phyloP scores from a whole-genome alignment of 768 basidiomycete species.

The Lactifluus rugatus region DNA sequence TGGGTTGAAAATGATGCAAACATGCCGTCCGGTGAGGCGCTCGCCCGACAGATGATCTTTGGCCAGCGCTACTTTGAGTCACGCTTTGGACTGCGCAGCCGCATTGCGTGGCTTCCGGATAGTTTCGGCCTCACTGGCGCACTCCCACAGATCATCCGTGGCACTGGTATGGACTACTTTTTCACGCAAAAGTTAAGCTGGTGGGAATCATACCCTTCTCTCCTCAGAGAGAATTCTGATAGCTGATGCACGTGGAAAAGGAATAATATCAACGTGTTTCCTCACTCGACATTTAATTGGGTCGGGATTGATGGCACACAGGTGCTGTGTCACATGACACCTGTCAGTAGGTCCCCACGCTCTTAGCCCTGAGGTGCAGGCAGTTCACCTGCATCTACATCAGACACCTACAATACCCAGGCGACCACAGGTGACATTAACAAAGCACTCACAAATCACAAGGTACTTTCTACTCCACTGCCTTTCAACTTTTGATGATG shows the following conservation, averaged over 20 bases:
- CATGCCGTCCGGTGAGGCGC: constrained; percentile 91
- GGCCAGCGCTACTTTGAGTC: constrained; percentile 80
- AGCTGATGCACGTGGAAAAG: background rate
- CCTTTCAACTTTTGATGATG: background rate
- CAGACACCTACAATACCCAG: constrained; percentile 88
- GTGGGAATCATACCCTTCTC: constrained; percentile 32
- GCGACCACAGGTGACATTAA: constrained; percentile 83
- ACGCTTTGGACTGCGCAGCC: constrained; percentile 37
- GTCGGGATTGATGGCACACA: constrained; percentile 91
- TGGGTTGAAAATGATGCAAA: constrained; percentile 94
- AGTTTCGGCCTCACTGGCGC: constrained; percentile 89
- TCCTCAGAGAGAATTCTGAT: background rate
- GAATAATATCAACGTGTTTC: constrained; percentile 68
- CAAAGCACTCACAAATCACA: constrained; percentile 80
- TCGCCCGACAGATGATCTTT: constrained; percentile 86
- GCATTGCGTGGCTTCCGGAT: constrained; percentile 75
- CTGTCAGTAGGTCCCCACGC: constrained; percentile 43
- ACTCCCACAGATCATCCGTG: constrained; percentile 77
- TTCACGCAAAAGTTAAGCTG: constrained; percentile 96
- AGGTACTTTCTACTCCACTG: constrained; percentile 38
- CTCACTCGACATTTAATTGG: constrained; percentile 96
- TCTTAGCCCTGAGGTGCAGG: too few relatives aligned
- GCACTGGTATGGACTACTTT: constrained; percentile 80
- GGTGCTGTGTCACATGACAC: constrained; percentile 95
- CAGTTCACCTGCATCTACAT: background rate